phyloP scores from a whole-genome alignment of 106 monocot genomes.

The Ottelia alismoides region DNA sequence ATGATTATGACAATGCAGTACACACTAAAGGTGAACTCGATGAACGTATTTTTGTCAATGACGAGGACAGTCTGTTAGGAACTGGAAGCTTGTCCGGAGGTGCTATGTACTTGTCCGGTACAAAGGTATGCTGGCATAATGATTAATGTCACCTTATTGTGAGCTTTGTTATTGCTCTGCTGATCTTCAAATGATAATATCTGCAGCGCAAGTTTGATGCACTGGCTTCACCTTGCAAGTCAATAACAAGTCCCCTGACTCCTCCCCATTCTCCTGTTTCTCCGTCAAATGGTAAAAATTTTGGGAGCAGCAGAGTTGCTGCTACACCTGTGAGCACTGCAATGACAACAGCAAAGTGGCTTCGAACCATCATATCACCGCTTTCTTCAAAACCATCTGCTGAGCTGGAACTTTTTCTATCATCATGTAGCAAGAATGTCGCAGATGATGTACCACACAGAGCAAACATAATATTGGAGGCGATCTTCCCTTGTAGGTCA shows the following conservation, averaged over 20 bases:
- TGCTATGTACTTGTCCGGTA: constrained; percentile 35
- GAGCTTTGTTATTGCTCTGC: background rate
- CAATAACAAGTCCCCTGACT: constrained; percentile 47
- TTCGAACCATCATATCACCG: constrained; percentile 60
- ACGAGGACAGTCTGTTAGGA: constrained; percentile 80
- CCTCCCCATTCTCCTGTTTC: constrained; percentile 45
- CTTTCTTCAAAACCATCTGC: constrained; percentile 63
- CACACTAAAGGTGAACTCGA: constrained; percentile 58
- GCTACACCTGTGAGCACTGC: constrained; percentile 82
- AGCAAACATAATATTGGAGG: constrained; percentile 59
- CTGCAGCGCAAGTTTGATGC: constrained; percentile 47
- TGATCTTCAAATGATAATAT: background rate
- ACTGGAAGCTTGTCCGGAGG: constrained; percentile 90
- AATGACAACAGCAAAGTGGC: constrained; percentile 99
- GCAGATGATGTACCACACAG: constrained; percentile 51
- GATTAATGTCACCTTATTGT: background rate
- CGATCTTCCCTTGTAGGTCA: constrained; percentile 60
- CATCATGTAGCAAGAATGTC: constrained; percentile 50
- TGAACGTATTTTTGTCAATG: constrained; percentile 74
- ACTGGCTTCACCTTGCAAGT: constrained; percentile 55
- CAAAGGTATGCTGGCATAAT: constrained; percentile 63
- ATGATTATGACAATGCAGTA: constrained; percentile 69
- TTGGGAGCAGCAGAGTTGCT: constrained; percentile 27
- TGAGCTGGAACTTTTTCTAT: constrained; percentile 59
- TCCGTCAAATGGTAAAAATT: constrained; percentile 22